These are phyloP conservation scores for Ceratocystis destructans DNA, from an alignment of 2,329 filamentous ascomycete species.

Conservation along the genomic window DNA sequence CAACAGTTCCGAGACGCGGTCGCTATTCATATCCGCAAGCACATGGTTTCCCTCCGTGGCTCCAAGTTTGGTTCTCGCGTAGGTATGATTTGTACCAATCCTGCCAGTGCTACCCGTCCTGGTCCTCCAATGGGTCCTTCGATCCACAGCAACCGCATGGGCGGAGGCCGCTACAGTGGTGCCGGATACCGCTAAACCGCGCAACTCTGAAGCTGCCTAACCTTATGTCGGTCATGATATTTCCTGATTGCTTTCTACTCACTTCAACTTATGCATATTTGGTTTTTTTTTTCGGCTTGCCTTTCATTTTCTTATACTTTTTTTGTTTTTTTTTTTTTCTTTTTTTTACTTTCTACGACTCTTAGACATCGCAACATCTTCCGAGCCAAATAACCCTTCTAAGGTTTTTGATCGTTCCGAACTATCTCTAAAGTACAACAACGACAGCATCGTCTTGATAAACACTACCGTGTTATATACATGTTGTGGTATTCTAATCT, in stretches of 20 bases:
- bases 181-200: conserved; percentile 39
- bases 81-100: conserved; percentile 97
- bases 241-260: conserved; percentile 6
- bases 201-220: background rate
- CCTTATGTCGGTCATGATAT: background rate
- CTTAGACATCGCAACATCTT: conserved; percentile 1
- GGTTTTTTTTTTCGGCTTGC: conserved; percentile 1
- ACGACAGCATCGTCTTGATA: conserved; percentile 7
- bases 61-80: conserved; percentile 98
- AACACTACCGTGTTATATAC: conserved; percentile 4
- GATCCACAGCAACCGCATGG: conserved; percentile 37
- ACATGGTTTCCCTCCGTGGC: conserved; percentile 96
- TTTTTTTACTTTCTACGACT: conserved; percentile 7
- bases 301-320: conserved; percentile 7
- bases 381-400: background rate
- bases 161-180: conserved; percentile 43
- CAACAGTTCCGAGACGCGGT: conserved; percentile 86
- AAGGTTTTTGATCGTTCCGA: background rate
- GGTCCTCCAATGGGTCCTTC: conserved; percentile 65
- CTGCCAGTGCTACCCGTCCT: conserved; percentile 73
- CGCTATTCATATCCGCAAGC: conserved; percentile 87
- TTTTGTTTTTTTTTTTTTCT: conserved; percentile 8
- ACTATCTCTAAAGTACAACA: conserved; percentile 8
- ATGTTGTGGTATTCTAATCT: conserved; percentile 7
- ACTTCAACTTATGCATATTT: conserved; percentile 10